Percentiles rank a stretch among this genome's conserved stretches.
These are phyloP conservation scores for Starmerella khaoyaiensis DNA, from an alignment of 805 yeast genomes.

Conservation along the genomic window DNA sequence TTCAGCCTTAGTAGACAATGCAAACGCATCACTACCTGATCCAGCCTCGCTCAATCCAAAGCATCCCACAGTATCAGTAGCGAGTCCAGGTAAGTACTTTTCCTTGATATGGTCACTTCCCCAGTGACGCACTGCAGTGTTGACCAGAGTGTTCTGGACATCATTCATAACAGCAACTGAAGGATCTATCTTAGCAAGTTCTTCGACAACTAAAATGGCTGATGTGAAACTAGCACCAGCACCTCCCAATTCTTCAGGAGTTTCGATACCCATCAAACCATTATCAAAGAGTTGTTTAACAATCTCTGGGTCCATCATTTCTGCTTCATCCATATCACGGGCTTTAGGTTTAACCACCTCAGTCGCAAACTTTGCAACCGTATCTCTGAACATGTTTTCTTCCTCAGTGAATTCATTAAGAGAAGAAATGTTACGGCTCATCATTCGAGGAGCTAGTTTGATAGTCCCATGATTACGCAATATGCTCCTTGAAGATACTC, in stretches of 20 bases:
- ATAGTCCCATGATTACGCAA: no score
- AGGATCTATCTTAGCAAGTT: slow-evolving; percentile 35
- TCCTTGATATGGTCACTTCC: slow-evolving; percentile 30
- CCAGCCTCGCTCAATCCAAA: slow-evolving; percentile 33
- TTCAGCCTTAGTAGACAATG: slow-evolving; percentile 31
- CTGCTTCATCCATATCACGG: slow-evolving; percentile 28
- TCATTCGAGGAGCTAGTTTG: no score
- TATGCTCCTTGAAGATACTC: no score
- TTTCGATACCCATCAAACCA: slow-evolving; percentile 36
- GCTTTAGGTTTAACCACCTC: slow-evolving; percentile 32
- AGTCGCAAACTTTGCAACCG: slow-evolving; percentile 31
- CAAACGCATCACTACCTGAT: slow-evolving; percentile 36
- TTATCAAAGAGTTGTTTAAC: slow-evolving; percentile 26
- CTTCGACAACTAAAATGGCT: slow-evolving; percentile 35
- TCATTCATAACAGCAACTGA: slow-evolving; percentile 33
- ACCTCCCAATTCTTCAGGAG: slow-evolving; percentile 36
- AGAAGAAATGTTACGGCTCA: no score
- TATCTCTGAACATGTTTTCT: slow-evolving; percentile 32
- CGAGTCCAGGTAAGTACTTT: slow-evolving; percentile 32
- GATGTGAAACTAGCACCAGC: slow-evolving; percentile 36
- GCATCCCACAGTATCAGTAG: slow-evolving; percentile 29
- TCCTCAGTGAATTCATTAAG: slow-evolving; percentile 31
- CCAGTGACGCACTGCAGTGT: slow-evolving; percentile 31
- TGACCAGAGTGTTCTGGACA: slow-evolving; percentile 36
- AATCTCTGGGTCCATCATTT: slow-evolving; percentile 20